phyloP scores from a whole-genome alignment of 306 rosid species.

The Dicorynia guianensis region DNA sequence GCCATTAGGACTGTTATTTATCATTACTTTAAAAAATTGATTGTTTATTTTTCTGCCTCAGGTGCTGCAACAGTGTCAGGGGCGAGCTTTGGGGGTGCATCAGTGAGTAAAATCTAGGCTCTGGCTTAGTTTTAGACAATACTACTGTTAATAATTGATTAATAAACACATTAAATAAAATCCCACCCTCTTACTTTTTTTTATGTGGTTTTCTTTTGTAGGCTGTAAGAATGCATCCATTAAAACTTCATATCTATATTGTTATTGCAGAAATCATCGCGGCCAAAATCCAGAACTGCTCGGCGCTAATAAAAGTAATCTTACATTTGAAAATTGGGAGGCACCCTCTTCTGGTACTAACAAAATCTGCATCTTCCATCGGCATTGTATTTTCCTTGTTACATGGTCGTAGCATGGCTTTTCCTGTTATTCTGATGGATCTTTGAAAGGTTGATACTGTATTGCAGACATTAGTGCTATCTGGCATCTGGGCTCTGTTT shows the following conservation, averaged over 20 bases:
- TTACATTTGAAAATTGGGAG: constrained; percentile 37
- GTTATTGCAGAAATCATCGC: constrained; percentile 73
- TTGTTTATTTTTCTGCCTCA: constrained; percentile 38
- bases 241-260: constrained; percentile 28
- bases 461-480: constrained; percentile 35
- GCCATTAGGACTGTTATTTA: not conserved
- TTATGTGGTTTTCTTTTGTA: constrained; percentile 7
- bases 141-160: not conserved
- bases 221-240: constrained; percentile 32
- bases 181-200: not conserved
- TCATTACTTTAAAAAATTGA: not conserved
- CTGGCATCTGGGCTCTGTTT: constrained; percentile 33
- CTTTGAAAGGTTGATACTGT: constrained; percentile 27
- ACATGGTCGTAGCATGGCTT: constrained; percentile 35
- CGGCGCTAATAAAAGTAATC: constrained; percentile 61
- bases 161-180: not conserved
- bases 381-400: constrained; percentile 33
- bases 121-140: constrained; percentile 16
- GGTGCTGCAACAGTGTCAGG: constrained; percentile 85
- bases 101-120: constrained; percentile 59
- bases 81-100: constrained; percentile 82
- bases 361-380: constrained; percentile 31
- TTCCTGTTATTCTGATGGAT: constrained; percentile 34
- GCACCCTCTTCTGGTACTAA: constrained; percentile 18
- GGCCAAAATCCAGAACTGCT: constrained; percentile 73